These are phyloP conservation scores for Verticillium alfalfae DNA, from an alignment of 2,329 filamentous ascomycete species.

Conservation along the genomic window DNA sequence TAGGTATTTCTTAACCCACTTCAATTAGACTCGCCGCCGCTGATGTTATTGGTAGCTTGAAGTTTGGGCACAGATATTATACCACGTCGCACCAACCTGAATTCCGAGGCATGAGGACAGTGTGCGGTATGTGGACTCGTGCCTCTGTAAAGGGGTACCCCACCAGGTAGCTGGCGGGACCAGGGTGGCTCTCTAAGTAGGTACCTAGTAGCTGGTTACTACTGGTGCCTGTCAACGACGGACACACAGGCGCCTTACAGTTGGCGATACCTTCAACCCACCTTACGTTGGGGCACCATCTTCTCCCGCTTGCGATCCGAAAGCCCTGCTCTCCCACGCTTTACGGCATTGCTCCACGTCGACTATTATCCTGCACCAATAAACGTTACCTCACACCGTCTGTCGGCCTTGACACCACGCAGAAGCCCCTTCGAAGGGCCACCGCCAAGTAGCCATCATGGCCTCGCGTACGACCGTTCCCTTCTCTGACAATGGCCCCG, in stretches of 20 bases:
- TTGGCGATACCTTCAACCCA: constrained; percentile 2
- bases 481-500: background rate
- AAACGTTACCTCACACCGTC: background rate
- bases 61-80: too few relatives aligned
- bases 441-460: constrained; percentile 21
- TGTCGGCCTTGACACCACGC: background rate
- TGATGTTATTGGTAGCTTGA: too few relatives aligned
- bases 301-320: background rate
- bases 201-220: background rate
- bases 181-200: background rate
- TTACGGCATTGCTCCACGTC: background rate
- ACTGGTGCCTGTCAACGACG: constrained; percentile 1
- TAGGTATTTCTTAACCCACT: too few relatives aligned
- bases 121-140: background rate
- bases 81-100: background rate
- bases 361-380: background rate
- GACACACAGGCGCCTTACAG: background rate
- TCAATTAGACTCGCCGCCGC: too few relatives aligned
- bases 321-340: background rate
- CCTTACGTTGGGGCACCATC: background rate
- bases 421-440: constrained; percentile 10
- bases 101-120: background rate
- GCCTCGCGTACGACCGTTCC: constrained; percentile 27
- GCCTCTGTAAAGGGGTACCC: background rate
- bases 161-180: background rate